A percentile compares a stretch with the other conserved stretches of the same genome.
Evolutionary conservation across 805 yeast species (phyloP).

Genomic region (Lipomyces oligophaga): DNA sequence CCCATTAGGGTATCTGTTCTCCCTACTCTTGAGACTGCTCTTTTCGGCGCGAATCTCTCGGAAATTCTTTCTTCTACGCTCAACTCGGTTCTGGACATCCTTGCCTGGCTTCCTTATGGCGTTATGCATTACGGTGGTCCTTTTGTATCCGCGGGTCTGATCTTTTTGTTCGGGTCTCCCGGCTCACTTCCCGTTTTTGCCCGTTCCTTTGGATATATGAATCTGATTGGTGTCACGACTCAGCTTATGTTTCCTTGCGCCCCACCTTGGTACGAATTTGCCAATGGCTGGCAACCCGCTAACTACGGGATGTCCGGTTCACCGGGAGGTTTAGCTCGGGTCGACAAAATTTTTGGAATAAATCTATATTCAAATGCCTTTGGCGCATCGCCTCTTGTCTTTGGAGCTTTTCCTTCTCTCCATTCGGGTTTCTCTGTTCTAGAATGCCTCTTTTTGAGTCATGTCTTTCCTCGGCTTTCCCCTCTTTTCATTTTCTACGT

Average conservation of each 20-base stretch:
- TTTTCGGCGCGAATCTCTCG: constrained; percentile 86
- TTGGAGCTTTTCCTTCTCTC: constrained; percentile 83
- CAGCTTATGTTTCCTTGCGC: constrained; percentile 90
- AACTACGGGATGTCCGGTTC: constrained; percentile 88
- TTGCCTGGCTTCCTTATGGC: constrained; percentile 97
- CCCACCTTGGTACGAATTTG: constrained; percentile 92
- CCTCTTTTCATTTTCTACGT: constrained; percentile 73
- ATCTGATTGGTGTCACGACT: constrained; percentile 74
- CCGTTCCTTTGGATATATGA: constrained; percentile 94
- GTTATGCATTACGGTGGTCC: constrained; percentile 85
- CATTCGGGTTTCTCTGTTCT: constrained; percentile 94
- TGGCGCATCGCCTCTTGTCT: constrained; percentile 81
- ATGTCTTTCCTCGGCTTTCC: constrained; percentile 70
- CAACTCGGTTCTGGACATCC: constrained; percentile 62
- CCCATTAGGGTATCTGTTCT: constrained; percentile 83
- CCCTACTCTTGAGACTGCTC: constrained; percentile 87
- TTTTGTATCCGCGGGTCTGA: constrained; percentile 70
- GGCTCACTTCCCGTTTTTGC: constrained; percentile 77
- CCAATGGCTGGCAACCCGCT: constrained; percentile 84
- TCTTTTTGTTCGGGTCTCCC: constrained; percentile 90
- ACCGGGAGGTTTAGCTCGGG: constrained; percentile 92
- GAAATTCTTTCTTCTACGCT: constrained; percentile 70
- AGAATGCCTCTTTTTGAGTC: constrained; percentile 83
- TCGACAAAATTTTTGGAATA: constrained; percentile 72
- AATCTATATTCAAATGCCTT: constrained; percentile 82